These are phyloP conservation scores for Periconia digitata DNA, from an alignment of 2,329 filamentous ascomycete genomes.

Conservation along the genomic window DNA sequence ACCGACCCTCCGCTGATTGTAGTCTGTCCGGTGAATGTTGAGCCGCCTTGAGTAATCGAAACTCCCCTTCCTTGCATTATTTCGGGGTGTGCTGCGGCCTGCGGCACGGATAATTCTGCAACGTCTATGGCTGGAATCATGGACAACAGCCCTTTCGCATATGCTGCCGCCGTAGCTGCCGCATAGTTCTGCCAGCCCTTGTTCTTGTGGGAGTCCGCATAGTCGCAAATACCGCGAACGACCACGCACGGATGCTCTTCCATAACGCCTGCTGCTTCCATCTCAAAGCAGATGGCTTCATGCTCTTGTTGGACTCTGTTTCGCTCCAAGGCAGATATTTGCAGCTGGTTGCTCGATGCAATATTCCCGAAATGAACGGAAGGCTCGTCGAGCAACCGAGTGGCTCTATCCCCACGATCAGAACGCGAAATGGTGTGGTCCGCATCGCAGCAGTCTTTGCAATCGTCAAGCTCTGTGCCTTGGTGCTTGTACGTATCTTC, in stretches of 20 bases:
- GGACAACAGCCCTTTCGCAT: slow-evolving; percentile 7
- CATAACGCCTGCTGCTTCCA: slow-evolving; percentile 22
- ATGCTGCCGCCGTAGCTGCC: slow-evolving; percentile 12
- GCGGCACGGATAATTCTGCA: not conserved
- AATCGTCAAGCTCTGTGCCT: slow-evolving; percentile 5
- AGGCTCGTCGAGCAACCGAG: slow-evolving; percentile 11
- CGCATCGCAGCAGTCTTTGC: slow-evolving; percentile 10
- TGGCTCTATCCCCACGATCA: slow-evolving; percentile 10
- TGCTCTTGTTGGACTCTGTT: slow-evolving; percentile 15
- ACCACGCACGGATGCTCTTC: slow-evolving; percentile 18
- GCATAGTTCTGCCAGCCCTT: slow-evolving; percentile 13
- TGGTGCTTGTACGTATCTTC: slow-evolving; percentile 1
- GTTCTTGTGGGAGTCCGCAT: slow-evolving; percentile 24
- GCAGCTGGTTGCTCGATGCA: slow-evolving; percentile 21
- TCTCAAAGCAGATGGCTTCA: slow-evolving; percentile 24
- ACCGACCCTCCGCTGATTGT: too few relatives aligned
- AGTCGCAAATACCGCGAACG: slow-evolving; percentile 23
- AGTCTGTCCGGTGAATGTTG: too few relatives aligned
- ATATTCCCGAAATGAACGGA: slow-evolving; percentile 21
- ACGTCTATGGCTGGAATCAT: slow-evolving; percentile 1
- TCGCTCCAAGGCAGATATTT: slow-evolving; percentile 12
- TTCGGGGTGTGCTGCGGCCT: too few relatives aligned
- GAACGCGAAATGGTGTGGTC: slow-evolving; percentile 5
- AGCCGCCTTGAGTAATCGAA: too few relatives aligned
- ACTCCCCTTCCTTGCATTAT: too few relatives aligned